Conservation (phyloP, 2,329 filamentous ascomycete genomes). For the Ceratocystis cubensis region DNA sequence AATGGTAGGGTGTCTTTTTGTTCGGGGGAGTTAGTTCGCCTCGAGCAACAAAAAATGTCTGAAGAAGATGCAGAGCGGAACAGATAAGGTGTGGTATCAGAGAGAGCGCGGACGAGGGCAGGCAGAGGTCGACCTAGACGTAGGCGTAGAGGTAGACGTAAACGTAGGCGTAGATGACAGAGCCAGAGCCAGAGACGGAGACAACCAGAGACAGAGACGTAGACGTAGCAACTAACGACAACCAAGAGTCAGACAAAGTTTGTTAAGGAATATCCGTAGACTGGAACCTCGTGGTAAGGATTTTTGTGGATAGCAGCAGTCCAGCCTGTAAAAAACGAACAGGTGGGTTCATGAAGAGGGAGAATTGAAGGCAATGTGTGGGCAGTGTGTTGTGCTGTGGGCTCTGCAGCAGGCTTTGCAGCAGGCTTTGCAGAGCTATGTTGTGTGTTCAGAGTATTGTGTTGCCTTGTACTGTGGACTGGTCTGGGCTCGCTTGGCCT, state of each 20-base stretch:
- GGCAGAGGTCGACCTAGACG: background rate
- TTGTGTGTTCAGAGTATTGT: background rate
- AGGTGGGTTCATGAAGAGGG: background rate
- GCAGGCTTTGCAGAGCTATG: too few species aligned
- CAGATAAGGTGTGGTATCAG: background rate
- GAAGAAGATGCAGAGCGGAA: background rate
- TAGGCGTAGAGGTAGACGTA: background rate
- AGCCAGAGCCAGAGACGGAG: background rate
- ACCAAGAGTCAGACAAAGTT: background rate
- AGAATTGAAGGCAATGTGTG: background rate
- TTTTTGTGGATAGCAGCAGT: background rate
- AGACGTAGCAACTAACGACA: constrained; percentile 1
- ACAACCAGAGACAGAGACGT: constrained; percentile 1
- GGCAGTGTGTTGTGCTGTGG: background rate
- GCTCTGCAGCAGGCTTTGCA: background rate
- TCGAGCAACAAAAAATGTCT: background rate
- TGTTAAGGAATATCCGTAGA: background rate
- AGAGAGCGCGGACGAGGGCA: too few species aligned
- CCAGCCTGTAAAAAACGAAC: background rate
- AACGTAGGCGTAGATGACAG: too few species aligned
- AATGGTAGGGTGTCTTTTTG: background rate
- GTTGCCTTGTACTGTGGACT: background rate
- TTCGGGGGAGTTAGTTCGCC: background rate
- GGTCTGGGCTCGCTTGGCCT: background rate
- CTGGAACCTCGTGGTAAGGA: background rate